Conservation (phyloP, 129 eudicot species). For the Pittosporum tobira region DNA sequence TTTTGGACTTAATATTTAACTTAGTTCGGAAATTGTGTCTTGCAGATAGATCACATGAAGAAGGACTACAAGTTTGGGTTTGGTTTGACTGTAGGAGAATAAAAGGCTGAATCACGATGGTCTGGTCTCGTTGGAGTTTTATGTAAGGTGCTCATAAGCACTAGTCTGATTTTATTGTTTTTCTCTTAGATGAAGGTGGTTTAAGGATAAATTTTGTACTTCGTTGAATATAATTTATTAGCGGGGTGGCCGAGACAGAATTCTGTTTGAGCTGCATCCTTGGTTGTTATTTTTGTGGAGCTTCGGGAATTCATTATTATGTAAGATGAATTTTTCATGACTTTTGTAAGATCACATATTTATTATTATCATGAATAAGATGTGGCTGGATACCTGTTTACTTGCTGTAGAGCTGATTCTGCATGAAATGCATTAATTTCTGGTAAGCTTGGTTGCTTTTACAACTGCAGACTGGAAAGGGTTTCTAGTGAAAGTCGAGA, state of each 20-base stretch:
- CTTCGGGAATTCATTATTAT: not conserved
- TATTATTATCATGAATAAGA: conserved; percentile 1
- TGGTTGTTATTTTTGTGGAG: not conserved
- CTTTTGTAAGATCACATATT: not conserved
- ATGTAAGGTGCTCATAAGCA: conserved; percentile 17
- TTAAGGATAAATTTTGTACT: conserved; percentile 42
- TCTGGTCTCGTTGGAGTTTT: no score
- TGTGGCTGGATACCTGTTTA: no score
- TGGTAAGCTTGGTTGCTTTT: no score
- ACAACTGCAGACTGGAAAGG: no score
- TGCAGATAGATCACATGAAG: conserved; percentile 79
- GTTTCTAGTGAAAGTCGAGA: no score
- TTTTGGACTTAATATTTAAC: not conserved
- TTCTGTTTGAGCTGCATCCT: conserved; percentile 25
- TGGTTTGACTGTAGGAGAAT: conserved; percentile 77
- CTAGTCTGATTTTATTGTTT: conserved; percentile 25
- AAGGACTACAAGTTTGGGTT: conserved; percentile 91
- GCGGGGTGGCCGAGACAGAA: conserved; percentile 31
- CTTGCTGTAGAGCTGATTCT: no score
- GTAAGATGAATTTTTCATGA: not conserved
- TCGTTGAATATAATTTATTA: conserved; percentile 25
- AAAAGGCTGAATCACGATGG: conserved; percentile 20
- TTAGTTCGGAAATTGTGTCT: conserved; percentile 1
- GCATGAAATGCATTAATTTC: no score
- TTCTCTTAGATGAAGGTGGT: conserved; percentile 17